These are phyloP conservation scores for Myxozyma monticola DNA, from an alignment of 805 yeast species.

Conservation along the genomic window DNA sequence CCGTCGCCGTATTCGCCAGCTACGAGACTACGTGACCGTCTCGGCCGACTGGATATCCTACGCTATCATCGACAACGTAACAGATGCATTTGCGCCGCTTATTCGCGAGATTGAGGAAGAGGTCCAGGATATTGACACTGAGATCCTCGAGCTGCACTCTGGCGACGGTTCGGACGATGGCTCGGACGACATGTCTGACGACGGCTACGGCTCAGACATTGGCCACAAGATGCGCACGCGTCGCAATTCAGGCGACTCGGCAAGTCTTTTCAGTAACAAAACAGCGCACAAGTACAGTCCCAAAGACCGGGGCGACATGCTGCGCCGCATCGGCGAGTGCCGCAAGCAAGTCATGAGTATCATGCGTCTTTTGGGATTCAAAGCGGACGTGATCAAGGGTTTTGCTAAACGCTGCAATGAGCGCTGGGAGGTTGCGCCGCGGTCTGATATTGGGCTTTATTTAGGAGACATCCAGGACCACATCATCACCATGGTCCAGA, in stretches of 20 bases:
- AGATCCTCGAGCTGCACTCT: slow-evolving; percentile 76
- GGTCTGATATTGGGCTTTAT: slow-evolving; percentile 88
- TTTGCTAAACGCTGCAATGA: slow-evolving; percentile 89
- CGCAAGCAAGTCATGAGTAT: slow-evolving; percentile 93
- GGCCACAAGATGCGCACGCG: slow-evolving; percentile 16
- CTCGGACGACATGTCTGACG: slow-evolving; percentile 27
- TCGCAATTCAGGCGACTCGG: slow-evolving; percentile 28
- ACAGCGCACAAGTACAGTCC: slow-evolving; percentile 14
- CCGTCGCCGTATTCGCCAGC: slow-evolving; percentile 83
- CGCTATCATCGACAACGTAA: slow-evolving; percentile 93
- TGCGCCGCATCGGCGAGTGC: slow-evolving; percentile 91
- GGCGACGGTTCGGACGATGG: slow-evolving; percentile 42
- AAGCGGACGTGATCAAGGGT: slow-evolving; percentile 97
- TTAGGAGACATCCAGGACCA: slow-evolving; percentile 98
- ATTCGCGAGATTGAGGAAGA: slow-evolving; percentile 92
- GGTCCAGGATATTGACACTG: slow-evolving; percentile 91
- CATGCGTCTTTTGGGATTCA: slow-evolving; percentile 77
- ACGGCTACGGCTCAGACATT: too few relatives aligned
- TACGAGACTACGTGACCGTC: slow-evolving; percentile 84
- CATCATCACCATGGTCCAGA: slow-evolving; percentile 94
- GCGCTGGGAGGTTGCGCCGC: slow-evolving; percentile 75
- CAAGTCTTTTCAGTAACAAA: slow-evolving; percentile 13
- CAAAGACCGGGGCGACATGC: slow-evolving; percentile 83
- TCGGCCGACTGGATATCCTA: slow-evolving; percentile 97
- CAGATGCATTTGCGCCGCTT: slow-evolving; percentile 97